Evolutionary conservation across 352 stramenopile species (phyloP).

Genomic region (Phytophthora constricta): DNA sequence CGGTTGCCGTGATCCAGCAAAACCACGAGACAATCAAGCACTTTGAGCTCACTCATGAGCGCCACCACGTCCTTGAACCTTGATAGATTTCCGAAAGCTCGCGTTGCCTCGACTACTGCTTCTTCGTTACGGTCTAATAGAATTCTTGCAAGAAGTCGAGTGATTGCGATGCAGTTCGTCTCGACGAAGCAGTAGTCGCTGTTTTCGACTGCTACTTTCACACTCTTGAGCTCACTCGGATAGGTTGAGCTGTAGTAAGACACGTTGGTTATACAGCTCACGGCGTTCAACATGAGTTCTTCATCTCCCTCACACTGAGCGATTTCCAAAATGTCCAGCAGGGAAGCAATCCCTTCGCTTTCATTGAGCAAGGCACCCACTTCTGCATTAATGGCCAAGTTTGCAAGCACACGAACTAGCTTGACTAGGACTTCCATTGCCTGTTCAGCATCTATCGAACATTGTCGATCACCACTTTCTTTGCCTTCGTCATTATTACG

Average conservation of each 20-base stretch:
- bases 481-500: neutral
- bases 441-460: constrained; percentile 20
- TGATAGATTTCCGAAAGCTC: constrained; percentile 88
- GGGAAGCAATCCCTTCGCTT: constrained; percentile 31
- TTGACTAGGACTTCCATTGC: constrained; percentile 82
- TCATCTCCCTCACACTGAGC: constrained; percentile 51
- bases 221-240: neutral
- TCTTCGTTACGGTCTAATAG: constrained; percentile 82
- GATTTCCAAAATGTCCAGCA: constrained; percentile 57
- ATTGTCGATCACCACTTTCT: constrained; percentile 18
- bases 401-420: constrained; percentile 80
- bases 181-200: constrained; percentile 48
- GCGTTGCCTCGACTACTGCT: constrained; percentile 79
- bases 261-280: constrained; percentile 90
- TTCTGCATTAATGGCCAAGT: constrained; percentile 81
- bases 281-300: constrained; percentile 89
- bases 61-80: constrained; percentile 73
- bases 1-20: constrained; percentile 80
- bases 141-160: constrained; percentile 49
- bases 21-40: constrained; percentile 74
- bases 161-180: constrained; percentile 48
- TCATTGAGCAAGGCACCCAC: constrained; percentile 56
- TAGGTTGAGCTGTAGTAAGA: constrained; percentile 64
- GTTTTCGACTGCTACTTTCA: neutral
- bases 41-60: constrained; percentile 58